Evolutionary conservation across 2,329 filamentous ascomycete species (phyloP), one percentile per base, ranked within the genome.

Genomic region (Hirsutella minnesotensis): DNA sequence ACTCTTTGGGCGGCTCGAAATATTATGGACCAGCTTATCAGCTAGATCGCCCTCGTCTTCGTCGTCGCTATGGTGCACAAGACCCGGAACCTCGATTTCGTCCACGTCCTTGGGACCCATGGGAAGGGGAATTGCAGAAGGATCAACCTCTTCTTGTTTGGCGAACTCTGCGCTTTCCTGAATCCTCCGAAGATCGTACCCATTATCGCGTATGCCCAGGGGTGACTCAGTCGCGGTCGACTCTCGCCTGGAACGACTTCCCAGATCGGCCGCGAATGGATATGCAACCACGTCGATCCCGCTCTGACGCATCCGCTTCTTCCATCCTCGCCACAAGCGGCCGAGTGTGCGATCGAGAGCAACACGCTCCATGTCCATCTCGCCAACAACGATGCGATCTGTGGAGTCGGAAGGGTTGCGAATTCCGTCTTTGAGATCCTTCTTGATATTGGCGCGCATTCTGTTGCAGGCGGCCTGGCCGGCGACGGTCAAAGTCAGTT

Each of bases 281-380:
- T 70, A 65, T 30, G 68, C 61, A 38, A 68, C 64, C 39, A 67
- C 58, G 33, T 72, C 68, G 29, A 66, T 62, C 29, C 58, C 59
- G 1, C 77, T 75, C 7, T 73, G 72, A 45, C 86, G 77, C 52
- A 85, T 73, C 48, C 83, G 78, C 66, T 95, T 95, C 65, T 92
- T 87, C 92, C 92, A 98, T 21, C 86, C 84, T 53, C 92, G 79
- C 92, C 92, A 98, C 36, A 96, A 69, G 39, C 89, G 75, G 18
- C 92, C 92, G 2, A 98, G 68, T 3, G 86, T 89, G 44, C 88
- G 77, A 57, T 95, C 94, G 46, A 96, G 71, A 8, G 90, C 90
- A 49, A 96, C 77, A 51, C 89, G 86, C 57, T 96, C 92, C 72
- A 95, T 86, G 58, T 98, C 92, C 43, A 79, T 68, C 54, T 96